These are phyloP conservation scores for Fusarium heterosporum DNA, from an alignment of 2,329 filamentous ascomycete genomes.

Conservation along the genomic window DNA sequence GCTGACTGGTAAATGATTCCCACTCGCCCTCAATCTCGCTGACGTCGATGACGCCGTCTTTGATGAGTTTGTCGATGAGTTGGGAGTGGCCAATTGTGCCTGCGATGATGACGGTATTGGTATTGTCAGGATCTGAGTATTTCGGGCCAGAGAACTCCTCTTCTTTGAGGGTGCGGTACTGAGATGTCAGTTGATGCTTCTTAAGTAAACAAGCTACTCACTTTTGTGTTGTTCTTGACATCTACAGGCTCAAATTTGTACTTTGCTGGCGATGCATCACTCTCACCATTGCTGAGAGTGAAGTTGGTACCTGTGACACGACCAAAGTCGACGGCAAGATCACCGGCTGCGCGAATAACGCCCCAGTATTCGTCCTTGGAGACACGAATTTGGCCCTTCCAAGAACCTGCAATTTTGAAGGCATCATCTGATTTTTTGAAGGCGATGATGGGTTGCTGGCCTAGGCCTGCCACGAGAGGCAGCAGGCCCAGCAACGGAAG, in stretches of 20 bases:
- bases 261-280: slow-evolving; percentile 50
- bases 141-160: slow-evolving; percentile 54
- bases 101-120: slow-evolving; percentile 71
- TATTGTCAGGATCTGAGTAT: slow-evolving; percentile 55
- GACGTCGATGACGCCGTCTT: slow-evolving; percentile 53
- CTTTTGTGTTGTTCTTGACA: slow-evolving; percentile 60
- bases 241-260: slow-evolving; percentile 60
- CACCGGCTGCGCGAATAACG: slow-evolving; percentile 74
- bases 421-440: slow-evolving; percentile 24
- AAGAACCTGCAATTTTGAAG: slow-evolving; percentile 16
- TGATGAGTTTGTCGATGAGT: slow-evolving; percentile 57
- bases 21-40: slow-evolving; percentile 70
- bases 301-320: slow-evolving; percentile 76
- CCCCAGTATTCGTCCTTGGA: slow-evolving; percentile 73
- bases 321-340: slow-evolving; percentile 76
- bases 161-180: slow-evolving; percentile 38
- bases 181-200: background rate
- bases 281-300: slow-evolving; percentile 64
- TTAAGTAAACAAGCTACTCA: slow-evolving; percentile 41
- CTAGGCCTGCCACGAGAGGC: slow-evolving; percentile 16
- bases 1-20: slow-evolving; percentile 73
- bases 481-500: slow-evolving; percentile 20
- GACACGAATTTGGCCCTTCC: slow-evolving; percentile 63
- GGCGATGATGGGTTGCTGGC: slow-evolving; percentile 28
- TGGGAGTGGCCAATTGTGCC: slow-evolving; percentile 75